Evolutionary conservation across 2,329 filamentous ascomycete species (phyloP).

Genomic region (Beauveria brongniartii): DNA sequence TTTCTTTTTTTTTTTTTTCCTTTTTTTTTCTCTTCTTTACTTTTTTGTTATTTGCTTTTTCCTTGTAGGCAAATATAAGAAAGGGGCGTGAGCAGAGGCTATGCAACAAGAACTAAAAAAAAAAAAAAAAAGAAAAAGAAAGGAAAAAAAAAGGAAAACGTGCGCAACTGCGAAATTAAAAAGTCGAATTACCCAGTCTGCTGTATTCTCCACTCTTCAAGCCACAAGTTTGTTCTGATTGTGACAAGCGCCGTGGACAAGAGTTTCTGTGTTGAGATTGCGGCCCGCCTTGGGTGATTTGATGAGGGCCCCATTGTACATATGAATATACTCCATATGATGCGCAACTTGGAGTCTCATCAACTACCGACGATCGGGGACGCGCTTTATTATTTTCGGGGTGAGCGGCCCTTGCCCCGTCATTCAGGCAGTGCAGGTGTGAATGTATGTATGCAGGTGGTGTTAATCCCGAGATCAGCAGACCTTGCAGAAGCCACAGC

Average conservation of each 20-base stretch:
- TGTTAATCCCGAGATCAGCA: constrained; percentile 13
- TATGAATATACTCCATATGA: neutral
- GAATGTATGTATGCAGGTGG: constrained; percentile 5
- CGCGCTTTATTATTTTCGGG: neutral
- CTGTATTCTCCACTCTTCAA: constrained; percentile 6
- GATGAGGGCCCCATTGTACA: neutral
- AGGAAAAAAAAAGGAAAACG: neutral
- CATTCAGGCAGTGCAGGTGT: neutral
- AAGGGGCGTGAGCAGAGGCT: neutral
- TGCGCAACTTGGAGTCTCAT: neutral
- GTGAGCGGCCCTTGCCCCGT: neutral
- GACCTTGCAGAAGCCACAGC: constrained; percentile 9
- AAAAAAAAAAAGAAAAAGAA: neutral
- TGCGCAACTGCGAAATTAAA: constrained; percentile 3
- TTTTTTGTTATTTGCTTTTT: too few relatives aligned
- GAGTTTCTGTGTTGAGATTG: constrained; percentile 4
- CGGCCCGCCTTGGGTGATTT: constrained; percentile 5
- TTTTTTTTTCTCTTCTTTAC: neutral
- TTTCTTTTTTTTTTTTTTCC: neutral
- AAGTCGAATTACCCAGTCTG: neutral
- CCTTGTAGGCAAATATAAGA: neutral
- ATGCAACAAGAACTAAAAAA: neutral
- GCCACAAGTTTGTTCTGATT: constrained; percentile 8
- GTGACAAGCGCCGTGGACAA: neutral
- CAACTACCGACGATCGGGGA: constrained; percentile 8